Conservation (phyloP, 768 basidiomycete genomes). For the Suillus clintonianus region DNA sequence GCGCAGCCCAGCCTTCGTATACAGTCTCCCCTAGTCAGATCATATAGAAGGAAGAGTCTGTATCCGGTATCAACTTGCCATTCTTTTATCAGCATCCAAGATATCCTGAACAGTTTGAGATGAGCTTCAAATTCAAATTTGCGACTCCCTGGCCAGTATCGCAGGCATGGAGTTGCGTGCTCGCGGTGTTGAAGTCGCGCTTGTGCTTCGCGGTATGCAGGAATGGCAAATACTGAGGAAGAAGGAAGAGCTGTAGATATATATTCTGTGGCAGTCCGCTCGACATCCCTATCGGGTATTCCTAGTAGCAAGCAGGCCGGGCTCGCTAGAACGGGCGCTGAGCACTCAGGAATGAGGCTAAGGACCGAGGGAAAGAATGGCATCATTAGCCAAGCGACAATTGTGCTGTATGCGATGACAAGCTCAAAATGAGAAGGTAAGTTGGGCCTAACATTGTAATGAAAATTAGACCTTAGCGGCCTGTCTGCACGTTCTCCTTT, state of each 20-base stretch:
- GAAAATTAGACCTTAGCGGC: background rate
- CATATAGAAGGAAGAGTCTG: conserved; percentile 21
- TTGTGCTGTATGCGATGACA: background rate
- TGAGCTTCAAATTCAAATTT: conserved; percentile 18
- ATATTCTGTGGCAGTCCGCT: conserved; percentile 10
- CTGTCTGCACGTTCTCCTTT: conserved; percentile 9
- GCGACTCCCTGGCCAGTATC: conserved; percentile 9
- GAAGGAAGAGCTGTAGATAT: conserved; percentile 68
- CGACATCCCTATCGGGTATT: background rate
- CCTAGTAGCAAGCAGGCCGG: background rate
- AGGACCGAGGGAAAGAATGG: background rate
- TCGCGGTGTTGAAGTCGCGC: conserved; percentile 40
- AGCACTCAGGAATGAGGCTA: background rate
- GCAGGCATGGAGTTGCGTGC: conserved; percentile 24
- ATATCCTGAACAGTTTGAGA: conserved; percentile 33
- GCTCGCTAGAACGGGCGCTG: background rate
- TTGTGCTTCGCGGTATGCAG: conserved; percentile 60
- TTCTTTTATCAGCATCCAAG: conserved; percentile 44
- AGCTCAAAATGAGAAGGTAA: background rate
- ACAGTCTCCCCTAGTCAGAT: no score
- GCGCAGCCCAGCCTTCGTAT: no score
- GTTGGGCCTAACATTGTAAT: no score
- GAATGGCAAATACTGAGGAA: conserved; percentile 64
- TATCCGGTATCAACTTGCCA: conserved; percentile 48
- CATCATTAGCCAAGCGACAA: background rate